Percentiles rank a stretch among this genome's conserved stretches.
These are phyloP conservation scores for Strobilomyces dryophilus DNA, from an alignment of 768 basidiomycete genomes.

Conservation along the genomic window DNA sequence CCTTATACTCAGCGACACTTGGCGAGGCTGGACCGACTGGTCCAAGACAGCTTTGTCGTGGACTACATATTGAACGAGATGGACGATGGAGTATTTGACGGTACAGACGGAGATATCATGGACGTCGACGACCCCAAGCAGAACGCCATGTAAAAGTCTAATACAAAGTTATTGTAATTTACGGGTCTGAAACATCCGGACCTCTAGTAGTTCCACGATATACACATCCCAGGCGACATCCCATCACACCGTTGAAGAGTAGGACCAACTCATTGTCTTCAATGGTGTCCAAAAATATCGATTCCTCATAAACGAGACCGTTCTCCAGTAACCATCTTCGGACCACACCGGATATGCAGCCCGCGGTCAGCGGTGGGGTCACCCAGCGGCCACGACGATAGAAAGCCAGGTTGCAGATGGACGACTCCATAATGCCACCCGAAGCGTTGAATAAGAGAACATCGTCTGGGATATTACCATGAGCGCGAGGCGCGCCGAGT, in stretches of 20 bases:
- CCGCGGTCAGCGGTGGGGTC: constrained; percentile 56
- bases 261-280: constrained; percentile 59
- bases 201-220: neutral
- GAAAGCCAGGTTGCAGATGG: constrained; percentile 71
- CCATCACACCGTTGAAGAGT: constrained; percentile 68
- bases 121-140: constrained; percentile 31
- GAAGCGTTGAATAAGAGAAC: constrained; percentile 60
- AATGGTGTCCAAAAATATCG: constrained; percentile 42
- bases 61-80: constrained; percentile 87
- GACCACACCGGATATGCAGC: constrained; percentile 71
- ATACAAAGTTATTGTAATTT: constrained; percentile 1
- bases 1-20: constrained; percentile 96
- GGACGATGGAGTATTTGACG: constrained; percentile 72
- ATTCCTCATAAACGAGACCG: constrained; percentile 49
- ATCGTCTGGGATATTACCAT: constrained; percentile 35
- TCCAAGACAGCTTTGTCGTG: constrained; percentile 94
- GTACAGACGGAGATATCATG: constrained; percentile 42
- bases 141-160: constrained; percentile 15
- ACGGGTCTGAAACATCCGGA: neutral
- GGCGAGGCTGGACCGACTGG: constrained; percentile 73
- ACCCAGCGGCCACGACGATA: constrained; percentile 55
- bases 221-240: constrained; percentile 54
- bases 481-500: constrained; percentile 6
- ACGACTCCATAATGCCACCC: constrained; percentile 55
- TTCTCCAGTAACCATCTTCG: constrained; percentile 67